Conservation (phyloP, 2,329 filamentous ascomycete species). For the Sporothrix mexicana region DNA sequence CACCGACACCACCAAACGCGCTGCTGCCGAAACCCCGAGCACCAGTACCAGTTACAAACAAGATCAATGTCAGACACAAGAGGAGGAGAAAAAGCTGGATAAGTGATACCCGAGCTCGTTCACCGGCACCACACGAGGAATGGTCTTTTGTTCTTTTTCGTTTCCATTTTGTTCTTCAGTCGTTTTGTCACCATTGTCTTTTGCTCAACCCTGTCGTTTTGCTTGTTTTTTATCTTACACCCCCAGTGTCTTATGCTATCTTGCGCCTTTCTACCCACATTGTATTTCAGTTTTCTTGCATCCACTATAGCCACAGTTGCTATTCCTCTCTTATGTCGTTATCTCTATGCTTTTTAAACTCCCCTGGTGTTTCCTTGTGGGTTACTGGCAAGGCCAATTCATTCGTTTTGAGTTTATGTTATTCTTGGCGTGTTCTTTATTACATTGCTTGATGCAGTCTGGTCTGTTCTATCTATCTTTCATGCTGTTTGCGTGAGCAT, state of each 20-base stretch:
- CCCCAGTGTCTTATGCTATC: neutral
- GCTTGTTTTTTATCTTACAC: slow-evolving; percentile 21
- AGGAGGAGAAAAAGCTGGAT: slow-evolving; percentile 33
- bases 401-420: neutral
- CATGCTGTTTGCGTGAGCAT: neutral
- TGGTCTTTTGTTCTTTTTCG: slow-evolving; percentile 33
- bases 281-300: slow-evolving; percentile 4
- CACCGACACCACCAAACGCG: slow-evolving; percentile 23
- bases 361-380: neutral
- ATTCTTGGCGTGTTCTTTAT: neutral
- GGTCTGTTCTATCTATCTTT: neutral
- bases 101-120: slow-evolving; percentile 39
- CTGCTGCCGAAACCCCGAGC: slow-evolving; percentile 11
- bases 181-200: neutral
- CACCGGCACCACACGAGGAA: slow-evolving; percentile 35
- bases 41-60: slow-evolving; percentile 4
- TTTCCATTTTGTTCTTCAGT: neutral
- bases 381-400: neutral
- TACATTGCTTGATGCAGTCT: slow-evolving; percentile 2
- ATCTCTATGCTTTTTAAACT: neutral
- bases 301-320: neutral
- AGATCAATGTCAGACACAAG: neutral
- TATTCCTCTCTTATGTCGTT: slow-evolving; percentile 31
- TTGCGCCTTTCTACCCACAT: neutral
- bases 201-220: slow-evolving; percentile 26